Percentiles rank a stretch among this genome's conserved stretches.
These are phyloP conservation scores for Globisporangium megalacanthum DNA, from an alignment of 352 stramenopile genomes.

Conservation along the genomic window DNA sequence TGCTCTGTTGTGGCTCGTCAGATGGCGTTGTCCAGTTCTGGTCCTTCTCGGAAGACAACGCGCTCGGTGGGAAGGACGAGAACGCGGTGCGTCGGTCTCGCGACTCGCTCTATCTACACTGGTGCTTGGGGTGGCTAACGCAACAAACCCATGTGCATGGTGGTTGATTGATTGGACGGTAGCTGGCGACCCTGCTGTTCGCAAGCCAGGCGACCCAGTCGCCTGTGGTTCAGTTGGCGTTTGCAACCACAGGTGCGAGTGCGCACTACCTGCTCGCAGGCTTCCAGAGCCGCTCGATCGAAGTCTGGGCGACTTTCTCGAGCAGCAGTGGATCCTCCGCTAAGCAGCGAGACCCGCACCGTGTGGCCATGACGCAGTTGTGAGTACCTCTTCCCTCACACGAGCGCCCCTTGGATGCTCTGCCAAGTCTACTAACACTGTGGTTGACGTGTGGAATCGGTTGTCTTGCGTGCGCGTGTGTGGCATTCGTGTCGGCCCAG, in stretches of 20 bases:
- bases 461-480: background rate
- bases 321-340: background rate
- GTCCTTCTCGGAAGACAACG: conserved; percentile 43
- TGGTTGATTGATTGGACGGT: background rate
- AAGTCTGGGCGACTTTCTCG: conserved; percentile 37
- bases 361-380: conserved; percentile 26
- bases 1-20: conserved; percentile 55
- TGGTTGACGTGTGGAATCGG: too few species aligned
- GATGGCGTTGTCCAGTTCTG: conserved; percentile 68
- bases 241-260: conserved; percentile 18
- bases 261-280: conserved; percentile 31
- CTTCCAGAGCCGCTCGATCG: conserved; percentile 53
- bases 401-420: too few species aligned
- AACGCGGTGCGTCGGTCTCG: conserved; percentile 5
- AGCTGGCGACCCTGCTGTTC: conserved; percentile 26
- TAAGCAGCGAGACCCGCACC: conserved; percentile 21
- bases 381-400: conserved; percentile 7
- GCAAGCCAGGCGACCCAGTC: conserved; percentile 27
- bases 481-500: conserved; percentile 13
- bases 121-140: background rate
- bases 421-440: too few species aligned
- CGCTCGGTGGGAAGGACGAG: conserved; percentile 27
- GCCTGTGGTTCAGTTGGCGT: conserved; percentile 38
- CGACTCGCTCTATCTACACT: background rate
- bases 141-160: background rate